Conservation (phyloP, 345 rosid genomes). For the Hypericum perforatum region DNA sequence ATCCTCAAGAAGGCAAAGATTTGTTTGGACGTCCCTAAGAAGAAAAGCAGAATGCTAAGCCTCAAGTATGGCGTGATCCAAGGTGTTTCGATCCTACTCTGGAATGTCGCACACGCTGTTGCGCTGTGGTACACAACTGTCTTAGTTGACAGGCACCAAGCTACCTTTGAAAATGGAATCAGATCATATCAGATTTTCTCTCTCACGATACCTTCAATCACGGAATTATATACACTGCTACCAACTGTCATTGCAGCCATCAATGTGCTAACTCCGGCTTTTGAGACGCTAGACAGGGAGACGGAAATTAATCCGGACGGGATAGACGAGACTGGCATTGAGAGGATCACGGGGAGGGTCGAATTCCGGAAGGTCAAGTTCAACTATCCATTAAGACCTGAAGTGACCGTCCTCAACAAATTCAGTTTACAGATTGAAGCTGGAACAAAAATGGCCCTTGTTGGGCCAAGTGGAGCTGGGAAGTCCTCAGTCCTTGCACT, state of each 20-base stretch:
- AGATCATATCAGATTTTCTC: slow-evolving; percentile 65
- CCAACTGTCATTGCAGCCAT: slow-evolving; percentile 49
- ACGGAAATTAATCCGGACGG: slow-evolving; percentile 43
- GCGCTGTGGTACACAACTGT: slow-evolving; percentile 56
- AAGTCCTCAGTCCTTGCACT: slow-evolving; percentile 57
- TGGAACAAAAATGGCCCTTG: slow-evolving; percentile 38
- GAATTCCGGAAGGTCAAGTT: slow-evolving; percentile 39
- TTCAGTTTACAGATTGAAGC: slow-evolving; percentile 42
- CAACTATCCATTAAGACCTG: slow-evolving; percentile 47
- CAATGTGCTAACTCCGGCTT: slow-evolving; percentile 38
- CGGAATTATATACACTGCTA: slow-evolving; percentile 58
- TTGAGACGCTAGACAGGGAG: slow-evolving; percentile 40
- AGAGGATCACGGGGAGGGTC: slow-evolving; percentile 26
- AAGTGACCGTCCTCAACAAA: slow-evolving; percentile 37
- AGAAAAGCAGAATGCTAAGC: slow-evolving; percentile 30
- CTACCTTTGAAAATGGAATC: slow-evolving; percentile 34
- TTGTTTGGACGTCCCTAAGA: slow-evolving; percentile 27
- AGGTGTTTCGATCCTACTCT: slow-evolving; percentile 49
- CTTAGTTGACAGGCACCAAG: slow-evolving; percentile 26
- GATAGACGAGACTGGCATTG: slow-evolving; percentile 13
- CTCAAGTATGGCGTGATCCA: slow-evolving; percentile 51
- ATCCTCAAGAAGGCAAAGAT: slow-evolving; percentile 33
- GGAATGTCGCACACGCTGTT: slow-evolving; percentile 70
- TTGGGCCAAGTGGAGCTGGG: slow-evolving; percentile 60
- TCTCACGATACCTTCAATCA: slow-evolving; percentile 60